Conservation (phyloP, 768 basidiomycete species). For the Strobilomyces echinocephalus region DNA sequence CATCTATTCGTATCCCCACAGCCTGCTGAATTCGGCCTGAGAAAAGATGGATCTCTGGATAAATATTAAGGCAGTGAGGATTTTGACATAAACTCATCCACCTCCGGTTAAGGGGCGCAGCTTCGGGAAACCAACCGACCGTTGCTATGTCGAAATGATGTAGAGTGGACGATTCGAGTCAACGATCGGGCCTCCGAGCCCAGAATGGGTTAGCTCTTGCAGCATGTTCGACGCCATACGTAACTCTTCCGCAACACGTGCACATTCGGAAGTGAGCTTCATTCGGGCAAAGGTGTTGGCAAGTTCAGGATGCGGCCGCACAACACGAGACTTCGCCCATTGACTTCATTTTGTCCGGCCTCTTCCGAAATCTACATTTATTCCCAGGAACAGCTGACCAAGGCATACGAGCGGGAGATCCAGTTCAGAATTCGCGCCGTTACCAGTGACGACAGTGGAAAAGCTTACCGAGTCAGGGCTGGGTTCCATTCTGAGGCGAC, state of each 20-base stretch:
- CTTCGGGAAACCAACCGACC: slow-evolving; percentile 6
- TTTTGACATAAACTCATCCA: slow-evolving; percentile 22
- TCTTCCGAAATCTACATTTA: slow-evolving; percentile 7
- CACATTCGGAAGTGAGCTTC: slow-evolving; percentile 20
- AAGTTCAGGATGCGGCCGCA: slow-evolving; percentile 10
- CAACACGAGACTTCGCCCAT: slow-evolving; percentile 14
- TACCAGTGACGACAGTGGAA: slow-evolving; percentile 19
- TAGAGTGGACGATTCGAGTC: slow-evolving; percentile 19
- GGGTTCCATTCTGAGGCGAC: slow-evolving; percentile 4
- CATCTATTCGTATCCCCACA: slow-evolving; percentile 26
- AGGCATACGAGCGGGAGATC: slow-evolving; percentile 16
- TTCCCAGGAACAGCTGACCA: slow-evolving; percentile 1
- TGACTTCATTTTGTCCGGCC: slow-evolving; percentile 8
- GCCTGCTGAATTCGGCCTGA: slow-evolving; percentile 18
- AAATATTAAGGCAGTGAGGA: slow-evolving; percentile 8
- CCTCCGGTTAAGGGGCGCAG: slow-evolving; percentile 12
- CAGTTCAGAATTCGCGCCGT: slow-evolving; percentile 23
- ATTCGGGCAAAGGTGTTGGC: slow-evolving; percentile 12
- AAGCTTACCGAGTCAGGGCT: slow-evolving; percentile 1
- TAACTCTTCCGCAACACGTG: slow-evolving; percentile 26
- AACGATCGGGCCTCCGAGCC: slow-evolving; percentile 25
- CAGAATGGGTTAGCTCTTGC: slow-evolving; percentile 21
- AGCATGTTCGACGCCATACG: slow-evolving; percentile 23
- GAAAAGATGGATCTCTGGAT: slow-evolving; percentile 23
- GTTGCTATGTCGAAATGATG: slow-evolving; percentile 26